Evolutionary conservation across 768 basidiomycete genomes (phyloP), one percentile per base, ranked within the genome.

Genomic region (Filobasidium floriforme): DNA sequence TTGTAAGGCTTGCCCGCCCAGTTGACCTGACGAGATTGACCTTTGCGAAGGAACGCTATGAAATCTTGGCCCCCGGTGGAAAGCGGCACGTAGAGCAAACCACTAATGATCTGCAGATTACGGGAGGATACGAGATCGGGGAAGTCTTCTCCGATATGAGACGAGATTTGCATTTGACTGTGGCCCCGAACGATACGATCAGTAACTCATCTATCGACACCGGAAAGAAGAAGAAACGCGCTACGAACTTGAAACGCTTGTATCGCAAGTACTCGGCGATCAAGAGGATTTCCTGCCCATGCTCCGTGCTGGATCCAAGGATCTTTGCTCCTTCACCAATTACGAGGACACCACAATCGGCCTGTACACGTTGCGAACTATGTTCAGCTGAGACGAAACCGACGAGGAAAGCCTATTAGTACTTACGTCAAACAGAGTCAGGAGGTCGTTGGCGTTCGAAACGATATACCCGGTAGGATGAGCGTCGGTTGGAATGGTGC

Each of bases 1-100:
- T 82, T 83, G 78, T 83, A 82, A 0, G 89, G 88, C 68, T 85
- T 85, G 0, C 89, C 90, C 0, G 89, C 90, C 89, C 89, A 89
- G 60, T 84, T 82, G 0, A 89, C 85, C 65, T 87, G 81, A n/a
- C 82, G 81, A 0, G 72, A 74, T 76, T 90, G 88, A 4, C 89
- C 88, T 68, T 85, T 85, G n/a, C 89, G 83, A 37, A 90, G 78
- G 71, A 92, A 87, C 15, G 86, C 87, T 66, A 92, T 89, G 72
- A 90, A 90, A 73, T 92, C 89, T 49, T 85, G 83, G 0, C 89
- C 89, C 11, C 83, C 84, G 46, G 81, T 81, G 0, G 88, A 89
- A 1, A 90, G 80, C 1, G 89, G 89, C 0, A 90, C 86, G 70
- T 84, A 86, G 1, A 92, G 83, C 60, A 89, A 72, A 2, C 89